Conservation (phyloP, 331 rosid genomes). For the Prunus yedoensis region DNA sequence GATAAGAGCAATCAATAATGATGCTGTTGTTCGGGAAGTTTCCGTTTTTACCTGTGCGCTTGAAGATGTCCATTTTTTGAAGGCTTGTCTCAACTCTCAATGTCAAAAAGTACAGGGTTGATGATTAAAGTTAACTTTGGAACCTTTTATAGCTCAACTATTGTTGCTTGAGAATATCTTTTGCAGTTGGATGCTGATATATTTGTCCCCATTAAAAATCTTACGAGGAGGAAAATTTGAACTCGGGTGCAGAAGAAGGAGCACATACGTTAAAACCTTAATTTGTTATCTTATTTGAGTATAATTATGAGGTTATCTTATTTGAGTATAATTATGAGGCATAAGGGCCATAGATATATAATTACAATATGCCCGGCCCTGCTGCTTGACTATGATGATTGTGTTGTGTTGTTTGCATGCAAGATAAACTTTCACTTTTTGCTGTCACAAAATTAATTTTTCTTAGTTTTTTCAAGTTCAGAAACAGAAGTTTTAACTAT, state of each 20-base stretch:
- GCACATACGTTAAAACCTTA: not conserved
- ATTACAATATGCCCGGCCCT: not conserved
- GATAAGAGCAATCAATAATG: constrained; percentile 31
- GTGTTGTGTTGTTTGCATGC: constrained; percentile 17
- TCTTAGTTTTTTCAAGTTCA: no score
- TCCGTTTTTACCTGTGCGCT: constrained; percentile 52
- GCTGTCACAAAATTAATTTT: not conserved
- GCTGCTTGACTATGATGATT: constrained; percentile 10
- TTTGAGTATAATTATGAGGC: not conserved
- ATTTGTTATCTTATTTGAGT: not conserved
- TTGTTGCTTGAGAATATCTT: constrained; percentile 16
- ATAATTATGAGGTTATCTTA: not conserved
- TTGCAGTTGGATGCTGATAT: constrained; percentile 20
- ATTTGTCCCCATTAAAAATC: not conserved
- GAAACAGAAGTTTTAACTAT: no score
- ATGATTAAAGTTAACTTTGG: constrained; percentile 39
- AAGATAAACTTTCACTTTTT: not conserved
- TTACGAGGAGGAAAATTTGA: not conserved
- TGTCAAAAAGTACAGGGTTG: constrained; percentile 39
- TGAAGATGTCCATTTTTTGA: constrained; percentile 29
- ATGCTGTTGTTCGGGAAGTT: constrained; percentile 49
- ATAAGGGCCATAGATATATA: not conserved
- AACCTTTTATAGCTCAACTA: constrained; percentile 28
- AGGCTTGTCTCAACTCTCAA: constrained; percentile 34
- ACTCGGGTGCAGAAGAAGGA: no score